phyloP scores from a whole-genome alignment of 306 rosid species.

The Sicyos edulis region DNA sequence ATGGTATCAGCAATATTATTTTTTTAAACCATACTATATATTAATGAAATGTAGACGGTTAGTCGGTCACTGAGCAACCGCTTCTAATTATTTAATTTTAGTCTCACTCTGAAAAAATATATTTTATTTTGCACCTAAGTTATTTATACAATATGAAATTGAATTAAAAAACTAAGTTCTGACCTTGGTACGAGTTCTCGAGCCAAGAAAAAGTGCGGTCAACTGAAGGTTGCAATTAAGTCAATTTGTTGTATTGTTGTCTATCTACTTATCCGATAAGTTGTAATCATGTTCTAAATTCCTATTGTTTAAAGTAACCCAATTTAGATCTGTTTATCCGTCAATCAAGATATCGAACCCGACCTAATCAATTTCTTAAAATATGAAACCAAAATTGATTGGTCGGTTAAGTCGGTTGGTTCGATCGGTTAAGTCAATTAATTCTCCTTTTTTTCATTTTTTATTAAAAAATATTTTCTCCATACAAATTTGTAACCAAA shows the following conservation, averaged over 20 bases:
- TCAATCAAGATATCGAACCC: no score
- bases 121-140: background rate
- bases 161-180: background rate
- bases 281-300: background rate
- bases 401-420: no score
- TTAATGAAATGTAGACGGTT: background rate
- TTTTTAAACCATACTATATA: background rate
- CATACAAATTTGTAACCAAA: no score
- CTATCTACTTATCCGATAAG: conserved; percentile 13
- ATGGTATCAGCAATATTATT: background rate
- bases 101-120: no score
- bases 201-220: background rate
- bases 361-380: no score
- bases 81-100: background rate
- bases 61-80: background rate
- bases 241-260: background rate
- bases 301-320: background rate
- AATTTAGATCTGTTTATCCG: no score
- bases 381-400: no score
- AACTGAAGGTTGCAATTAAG: background rate
- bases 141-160: background rate
- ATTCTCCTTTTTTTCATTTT: no score
- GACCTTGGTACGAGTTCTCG: background rate
- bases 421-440: no score
- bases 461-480: no score